phyloP scores from a whole-genome alignment of 345 rosid genomes.

The Camelina laxa region DNA sequence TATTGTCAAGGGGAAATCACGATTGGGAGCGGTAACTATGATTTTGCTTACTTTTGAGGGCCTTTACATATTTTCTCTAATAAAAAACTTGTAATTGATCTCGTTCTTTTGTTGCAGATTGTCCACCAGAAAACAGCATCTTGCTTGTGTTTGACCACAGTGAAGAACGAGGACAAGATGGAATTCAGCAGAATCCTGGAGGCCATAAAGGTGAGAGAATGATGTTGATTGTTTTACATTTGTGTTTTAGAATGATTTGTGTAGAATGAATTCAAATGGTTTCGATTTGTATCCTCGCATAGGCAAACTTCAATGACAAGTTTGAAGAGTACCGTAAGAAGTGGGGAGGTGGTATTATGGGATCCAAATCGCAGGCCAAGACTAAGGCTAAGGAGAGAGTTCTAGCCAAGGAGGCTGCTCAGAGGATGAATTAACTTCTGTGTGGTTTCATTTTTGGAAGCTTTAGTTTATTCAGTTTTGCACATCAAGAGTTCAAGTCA shows the following conservation, averaged over 20 bases:
- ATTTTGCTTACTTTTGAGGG: neutral
- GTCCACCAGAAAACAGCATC: conserved; percentile 80
- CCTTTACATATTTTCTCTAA: neutral
- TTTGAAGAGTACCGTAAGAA: conserved; percentile 73
- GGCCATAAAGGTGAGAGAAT: conserved; percentile 65
- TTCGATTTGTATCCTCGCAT: neutral
- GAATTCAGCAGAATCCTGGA: conserved; percentile 77
- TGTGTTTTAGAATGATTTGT: neutral
- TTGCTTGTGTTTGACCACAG: conserved; percentile 71
- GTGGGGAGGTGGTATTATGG: conserved; percentile 94
- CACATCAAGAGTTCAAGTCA: neutral
- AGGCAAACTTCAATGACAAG: conserved; percentile 83
- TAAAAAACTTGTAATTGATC: neutral
- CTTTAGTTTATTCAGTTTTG: neutral
- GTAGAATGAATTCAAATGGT: neutral
- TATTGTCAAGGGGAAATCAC: conserved; percentile 56
- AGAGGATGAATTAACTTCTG: conserved; percentile 57
- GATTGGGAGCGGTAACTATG: conserved; percentile 62
- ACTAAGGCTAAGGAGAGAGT: conserved; percentile 73
- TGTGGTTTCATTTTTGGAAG: conserved; percentile 1
- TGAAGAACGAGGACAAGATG: conserved; percentile 77
- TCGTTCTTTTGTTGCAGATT: conserved; percentile 47
- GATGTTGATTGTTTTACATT: neutral
- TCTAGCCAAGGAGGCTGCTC: conserved; percentile 78
- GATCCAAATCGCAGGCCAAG: conserved; percentile 84